Percentiles rank a stretch among this genome's conserved stretches.
Evolutionary conservation across 2,329 filamentous ascomycete species (phyloP).

Genomic region (Aspergillus caelatus): DNA sequence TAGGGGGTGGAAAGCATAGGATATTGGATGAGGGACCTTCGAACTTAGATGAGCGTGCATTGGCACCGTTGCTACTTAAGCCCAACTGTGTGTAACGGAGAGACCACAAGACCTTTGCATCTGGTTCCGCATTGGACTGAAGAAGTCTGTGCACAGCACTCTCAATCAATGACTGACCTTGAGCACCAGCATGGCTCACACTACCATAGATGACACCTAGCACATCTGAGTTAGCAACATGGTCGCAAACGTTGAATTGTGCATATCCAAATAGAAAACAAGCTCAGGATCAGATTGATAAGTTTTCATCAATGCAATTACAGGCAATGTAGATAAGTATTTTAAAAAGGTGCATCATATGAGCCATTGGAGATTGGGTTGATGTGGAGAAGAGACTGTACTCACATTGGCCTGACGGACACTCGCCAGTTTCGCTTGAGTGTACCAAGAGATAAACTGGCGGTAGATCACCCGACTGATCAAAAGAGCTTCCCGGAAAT

Average conservation of each 20-base stretch:
- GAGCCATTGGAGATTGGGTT: conserved; percentile 35
- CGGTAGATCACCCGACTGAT: conserved; percentile 34
- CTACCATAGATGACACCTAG: conserved; percentile 63
- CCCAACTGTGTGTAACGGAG: conserved; percentile 55
- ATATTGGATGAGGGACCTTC: conserved; percentile 45
- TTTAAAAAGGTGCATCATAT: conserved; percentile 76
- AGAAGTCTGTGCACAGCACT: conserved; percentile 47
- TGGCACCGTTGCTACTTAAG: conserved; percentile 16
- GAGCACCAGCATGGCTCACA: conserved; percentile 39
- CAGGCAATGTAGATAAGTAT: conserved; percentile 99
- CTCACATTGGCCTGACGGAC: conserved; percentile 87
- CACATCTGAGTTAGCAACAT: conserved; percentile 38
- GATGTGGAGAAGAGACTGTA: conserved; percentile 36
- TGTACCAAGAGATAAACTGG: conserved; percentile 70
- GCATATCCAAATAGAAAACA: conserved; percentile 19
- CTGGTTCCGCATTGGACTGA: conserved; percentile 27
- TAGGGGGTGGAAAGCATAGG: conserved; percentile 60
- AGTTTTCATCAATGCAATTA: conserved; percentile 82
- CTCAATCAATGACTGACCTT: conserved; percentile 45
- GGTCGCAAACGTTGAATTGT: conserved; percentile 23
- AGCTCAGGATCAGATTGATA: conserved; percentile 73
- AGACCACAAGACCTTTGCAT: conserved; percentile 54
- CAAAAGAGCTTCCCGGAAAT: conserved; percentile 37
- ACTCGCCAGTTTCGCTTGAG: conserved; percentile 90
- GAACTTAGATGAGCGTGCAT: conserved; percentile 16